Conservation (phyloP, 2,329 filamentous ascomycete species). For the Huntiella moniliformis region DNA sequence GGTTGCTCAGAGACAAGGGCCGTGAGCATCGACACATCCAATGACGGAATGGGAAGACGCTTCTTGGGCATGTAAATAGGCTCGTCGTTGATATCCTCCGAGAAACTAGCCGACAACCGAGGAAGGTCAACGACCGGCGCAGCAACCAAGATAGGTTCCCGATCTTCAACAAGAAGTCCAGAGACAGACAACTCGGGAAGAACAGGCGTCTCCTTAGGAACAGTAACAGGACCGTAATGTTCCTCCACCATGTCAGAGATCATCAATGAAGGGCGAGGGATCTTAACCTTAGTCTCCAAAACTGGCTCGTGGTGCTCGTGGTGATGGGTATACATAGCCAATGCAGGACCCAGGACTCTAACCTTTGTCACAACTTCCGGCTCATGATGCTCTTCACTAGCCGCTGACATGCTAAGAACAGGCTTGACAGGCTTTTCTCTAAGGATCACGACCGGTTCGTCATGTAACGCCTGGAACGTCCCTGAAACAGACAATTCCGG, state of each 20-base stretch:
- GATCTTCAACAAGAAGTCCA: conserved; percentile 15
- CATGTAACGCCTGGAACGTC: no score
- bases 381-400: conserved; percentile 3
- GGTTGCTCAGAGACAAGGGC: not conserved
- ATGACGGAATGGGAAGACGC: not conserved
- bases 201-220: conserved; percentile 16
- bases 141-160: conserved; percentile 15
- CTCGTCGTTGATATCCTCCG: not conserved
- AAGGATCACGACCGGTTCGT: not conserved
- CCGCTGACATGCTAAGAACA: not conserved
- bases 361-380: conserved; percentile 13
- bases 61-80: not conserved
- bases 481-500: no score
- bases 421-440: not conserved
- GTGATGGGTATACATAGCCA: conserved; percentile 16
- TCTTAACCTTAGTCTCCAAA: conserved; percentile 17
- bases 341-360: conserved; percentile 1
- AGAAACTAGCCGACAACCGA: conserved; percentile 1
- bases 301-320: conserved; percentile 18
- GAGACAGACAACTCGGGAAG: conserved; percentile 17
- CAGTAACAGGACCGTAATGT: conserved; percentile 15
- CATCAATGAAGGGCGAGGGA: conserved; percentile 14
- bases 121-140: not conserved
- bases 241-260: conserved; percentile 14
- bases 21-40: not conserved